Evolutionary conservation across 1,139 yeast species (phyloP), one percentile per base, ranked within the genome.

Genomic region (Nakaseomyces nivariensis): DNA sequence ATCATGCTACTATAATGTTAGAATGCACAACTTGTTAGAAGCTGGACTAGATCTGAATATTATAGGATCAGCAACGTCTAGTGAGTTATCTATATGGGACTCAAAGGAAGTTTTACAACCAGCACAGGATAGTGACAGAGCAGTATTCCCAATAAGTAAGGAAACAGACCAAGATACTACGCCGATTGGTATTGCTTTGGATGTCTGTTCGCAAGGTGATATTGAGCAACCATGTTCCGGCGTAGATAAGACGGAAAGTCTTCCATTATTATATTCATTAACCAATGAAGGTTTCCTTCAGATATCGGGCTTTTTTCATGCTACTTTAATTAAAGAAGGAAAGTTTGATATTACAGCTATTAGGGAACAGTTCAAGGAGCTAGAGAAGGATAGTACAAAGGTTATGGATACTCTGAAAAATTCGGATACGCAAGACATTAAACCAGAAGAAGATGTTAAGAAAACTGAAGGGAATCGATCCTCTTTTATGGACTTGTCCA

Each of bases 141-240:
- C 95, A 0, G 76, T 77, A 11, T 71, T 86, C 55, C 95, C 96
- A 0, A 70, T 86, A 55, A 78, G 77, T 61, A 81, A 78, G 13
- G 82, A 75, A 1, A 68, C 81, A 0, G 79, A 76, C 38, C 83
- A 78, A 47, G 95, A 86, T 60, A 76, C 85, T 5, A 77, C 85
- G 1, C 81, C 90, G 0, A 69, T 85, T 24, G 96, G 96, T 1
- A 57, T 85, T 34, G 79, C 77, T 0, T 48, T 86, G 4, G 95
- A 86, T 61, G 59, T 81, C 13, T 68, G 75, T 5, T 69, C 78
- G 4, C 61, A 64, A 1, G 72, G 71, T 5, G 58, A 57, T 1
- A 79, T 82, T 1, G 49, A 60, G 3, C 75, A 77, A 31, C 87
- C 92, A 0, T 77, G 81, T 55, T 65, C 70, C 9, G 81, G 81